A percentile compares a stretch with the other conserved stretches of the same genome.
These are phyloP conservation scores for Bruguiera gymnorhiza DNA, from an alignment of 345 rosid species.

Conservation along the genomic window DNA sequence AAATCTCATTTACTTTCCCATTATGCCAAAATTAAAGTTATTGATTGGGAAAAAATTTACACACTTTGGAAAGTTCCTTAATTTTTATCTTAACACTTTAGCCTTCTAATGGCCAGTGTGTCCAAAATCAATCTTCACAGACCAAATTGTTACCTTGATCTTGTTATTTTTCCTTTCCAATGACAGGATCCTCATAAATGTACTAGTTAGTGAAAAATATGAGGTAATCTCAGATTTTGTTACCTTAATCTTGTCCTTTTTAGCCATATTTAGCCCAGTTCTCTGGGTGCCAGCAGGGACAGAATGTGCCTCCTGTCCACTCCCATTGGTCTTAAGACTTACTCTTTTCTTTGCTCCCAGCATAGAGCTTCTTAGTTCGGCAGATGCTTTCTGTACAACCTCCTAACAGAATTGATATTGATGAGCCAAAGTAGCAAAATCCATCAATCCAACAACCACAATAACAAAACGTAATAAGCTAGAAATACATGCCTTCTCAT, in stretches of 20 bases:
- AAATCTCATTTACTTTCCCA: too few species aligned
- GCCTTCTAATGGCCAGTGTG: too few species aligned
- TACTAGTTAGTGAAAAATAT: not conserved
- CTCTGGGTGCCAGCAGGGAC: conserved; percentile 29
- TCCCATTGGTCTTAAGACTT: conserved; percentile 38
- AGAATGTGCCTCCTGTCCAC: conserved; percentile 29
- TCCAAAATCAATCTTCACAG: too few species aligned
- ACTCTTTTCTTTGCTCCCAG: conserved; percentile 40
- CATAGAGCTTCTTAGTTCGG: conserved; percentile 47
- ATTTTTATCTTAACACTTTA: too few species aligned
- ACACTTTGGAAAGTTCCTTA: too few species aligned
- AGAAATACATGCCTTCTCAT: conserved; percentile 53
- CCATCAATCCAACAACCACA: not conserved
- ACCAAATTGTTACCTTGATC: not conserved
- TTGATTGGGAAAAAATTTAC: too few species aligned
- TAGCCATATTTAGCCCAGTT: conserved; percentile 35
- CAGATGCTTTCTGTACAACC: conserved; percentile 57
- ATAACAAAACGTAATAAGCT: not conserved
- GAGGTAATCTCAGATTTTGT: not conserved
- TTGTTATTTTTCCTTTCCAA: not conserved
- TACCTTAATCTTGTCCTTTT: conserved; percentile 50
- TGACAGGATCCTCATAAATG: not conserved
- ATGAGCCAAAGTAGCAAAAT: conserved; percentile 4
- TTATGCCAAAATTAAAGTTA: too few species aligned
- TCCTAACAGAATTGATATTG: conserved; percentile 37